Conservation (phyloP, 441 rosid genomes). For the Monsonia emarginata region DNA sequence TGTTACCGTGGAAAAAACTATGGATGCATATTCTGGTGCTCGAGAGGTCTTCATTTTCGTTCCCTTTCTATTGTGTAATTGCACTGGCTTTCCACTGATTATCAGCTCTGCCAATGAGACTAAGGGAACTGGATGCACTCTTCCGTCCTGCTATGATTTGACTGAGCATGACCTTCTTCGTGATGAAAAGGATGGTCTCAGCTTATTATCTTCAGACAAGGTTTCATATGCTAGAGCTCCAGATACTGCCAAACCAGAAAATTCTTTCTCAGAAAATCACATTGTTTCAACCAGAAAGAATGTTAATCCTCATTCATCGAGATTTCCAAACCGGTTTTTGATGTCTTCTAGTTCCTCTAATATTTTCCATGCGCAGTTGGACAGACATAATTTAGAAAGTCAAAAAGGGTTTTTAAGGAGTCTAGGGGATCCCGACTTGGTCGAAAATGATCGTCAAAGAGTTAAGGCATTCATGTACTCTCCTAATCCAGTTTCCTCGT, state of each 20-base stretch:
- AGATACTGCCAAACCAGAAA: constrained; percentile 24
- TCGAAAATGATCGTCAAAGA: constrained; percentile 36
- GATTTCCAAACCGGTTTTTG: constrained; percentile 31
- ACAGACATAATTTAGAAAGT: constrained; percentile 25
- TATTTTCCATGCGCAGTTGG: constrained; percentile 20
- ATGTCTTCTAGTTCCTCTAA: constrained; percentile 26
- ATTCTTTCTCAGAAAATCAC: constrained; percentile 32
- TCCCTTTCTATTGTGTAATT: constrained; percentile 73
- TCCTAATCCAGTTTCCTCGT: constrained; percentile 43
- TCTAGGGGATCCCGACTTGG: constrained; percentile 32
- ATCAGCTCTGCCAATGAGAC: constrained; percentile 50
- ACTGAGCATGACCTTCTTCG: constrained; percentile 42
- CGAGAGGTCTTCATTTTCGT: constrained; percentile 72
- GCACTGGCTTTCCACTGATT: constrained; percentile 67
- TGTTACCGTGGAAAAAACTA: constrained; percentile 62
- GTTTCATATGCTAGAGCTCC: constrained; percentile 28
- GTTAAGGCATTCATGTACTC: constrained; percentile 71
- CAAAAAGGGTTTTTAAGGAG: constrained; percentile 23
- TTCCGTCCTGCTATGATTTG: constrained; percentile 71
- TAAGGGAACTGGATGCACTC: constrained; percentile 35
- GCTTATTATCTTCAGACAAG: constrained; percentile 49
- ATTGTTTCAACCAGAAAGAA: constrained; percentile 31
- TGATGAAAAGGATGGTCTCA: constrained; percentile 52
- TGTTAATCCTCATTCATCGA: constrained; percentile 23
- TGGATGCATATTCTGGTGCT: constrained; percentile 87